Conservation (phyloP, 306 rosid species). For the Gynostemma pentaphyllum region DNA sequence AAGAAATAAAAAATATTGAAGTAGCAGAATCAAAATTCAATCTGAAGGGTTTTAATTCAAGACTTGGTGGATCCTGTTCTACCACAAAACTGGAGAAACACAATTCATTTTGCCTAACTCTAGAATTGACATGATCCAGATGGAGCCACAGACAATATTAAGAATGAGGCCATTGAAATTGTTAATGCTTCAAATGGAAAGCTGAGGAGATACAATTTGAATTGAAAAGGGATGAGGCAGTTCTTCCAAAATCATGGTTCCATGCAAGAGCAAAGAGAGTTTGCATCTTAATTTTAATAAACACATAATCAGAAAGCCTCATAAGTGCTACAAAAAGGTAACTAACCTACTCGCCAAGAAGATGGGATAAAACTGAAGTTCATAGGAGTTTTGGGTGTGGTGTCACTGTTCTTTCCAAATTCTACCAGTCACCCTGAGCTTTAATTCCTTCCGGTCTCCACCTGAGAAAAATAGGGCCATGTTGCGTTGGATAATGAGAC, state of each 20-base stretch:
- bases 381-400: constrained; percentile 3
- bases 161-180: not conserved
- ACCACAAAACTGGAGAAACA: too few relatives aligned
- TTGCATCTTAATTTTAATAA: constrained; percentile 48
- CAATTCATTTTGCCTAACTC: too few relatives aligned
- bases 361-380: constrained; percentile 1
- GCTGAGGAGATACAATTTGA: not conserved
- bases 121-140: not conserved
- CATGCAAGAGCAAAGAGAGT: constrained; percentile 53
- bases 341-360: not conserved
- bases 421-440: constrained; percentile 82
- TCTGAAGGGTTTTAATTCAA: too few relatives aligned
- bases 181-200: not conserved
- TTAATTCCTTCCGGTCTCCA: constrained; percentile 66
- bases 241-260: constrained; percentile 7
- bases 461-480: constrained; percentile 87
- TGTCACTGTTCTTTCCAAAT: constrained; percentile 80
- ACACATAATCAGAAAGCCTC: constrained; percentile 29
- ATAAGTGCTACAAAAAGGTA: not conserved
- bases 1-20: too few relatives aligned
- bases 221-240: not conserved
- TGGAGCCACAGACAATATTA: not conserved
- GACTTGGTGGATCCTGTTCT: too few relatives aligned
- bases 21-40: too few relatives aligned
- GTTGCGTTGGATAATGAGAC: constrained; percentile 75